Conservation (phyloP, 202 grass and related monocot genomes). For the Cymbopogon flexuosus region DNA sequence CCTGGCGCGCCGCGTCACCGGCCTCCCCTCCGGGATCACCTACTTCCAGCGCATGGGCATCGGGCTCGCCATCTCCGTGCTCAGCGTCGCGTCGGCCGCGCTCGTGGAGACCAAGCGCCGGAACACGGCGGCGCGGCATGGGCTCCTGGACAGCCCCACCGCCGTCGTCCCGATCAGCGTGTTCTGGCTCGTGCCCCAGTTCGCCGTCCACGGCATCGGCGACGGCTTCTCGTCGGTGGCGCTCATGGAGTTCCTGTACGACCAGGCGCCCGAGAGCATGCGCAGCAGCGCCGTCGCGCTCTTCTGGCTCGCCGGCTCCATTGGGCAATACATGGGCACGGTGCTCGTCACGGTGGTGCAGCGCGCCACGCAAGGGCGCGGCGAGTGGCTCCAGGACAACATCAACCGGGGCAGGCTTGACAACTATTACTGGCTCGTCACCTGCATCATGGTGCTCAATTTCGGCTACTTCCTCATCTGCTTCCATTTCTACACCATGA, state of each 20-base stretch:
- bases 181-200: constrained; percentile 53
- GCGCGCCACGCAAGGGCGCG: constrained; percentile 4
- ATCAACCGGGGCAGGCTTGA: constrained; percentile 51
- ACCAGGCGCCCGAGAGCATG: constrained; percentile 57
- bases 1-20: constrained; percentile 38
- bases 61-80: constrained; percentile 32
- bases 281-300: constrained; percentile 40
- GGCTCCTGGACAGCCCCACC: neutral
- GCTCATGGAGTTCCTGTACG: constrained; percentile 53
- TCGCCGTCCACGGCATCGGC: constrained; percentile 36
- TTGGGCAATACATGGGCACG: constrained; percentile 47
- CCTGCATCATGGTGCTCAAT: constrained; percentile 34
- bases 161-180: constrained; percentile 30
- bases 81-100: constrained; percentile 38
- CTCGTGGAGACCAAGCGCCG: constrained; percentile 46
- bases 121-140: constrained; percentile 24
- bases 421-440: constrained; percentile 53
- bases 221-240: constrained; percentile 50
- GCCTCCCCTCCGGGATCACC: constrained; percentile 40
- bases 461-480: constrained; percentile 38
- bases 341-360: constrained; percentile 42
- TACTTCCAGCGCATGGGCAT: constrained; percentile 56
- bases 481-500: constrained; percentile 39
- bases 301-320: constrained; percentile 40
- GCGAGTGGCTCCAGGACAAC: constrained; percentile 51